Conservation (phyloP, 768 basidiomycete species). For the Phaeolepiota aurea region DNA sequence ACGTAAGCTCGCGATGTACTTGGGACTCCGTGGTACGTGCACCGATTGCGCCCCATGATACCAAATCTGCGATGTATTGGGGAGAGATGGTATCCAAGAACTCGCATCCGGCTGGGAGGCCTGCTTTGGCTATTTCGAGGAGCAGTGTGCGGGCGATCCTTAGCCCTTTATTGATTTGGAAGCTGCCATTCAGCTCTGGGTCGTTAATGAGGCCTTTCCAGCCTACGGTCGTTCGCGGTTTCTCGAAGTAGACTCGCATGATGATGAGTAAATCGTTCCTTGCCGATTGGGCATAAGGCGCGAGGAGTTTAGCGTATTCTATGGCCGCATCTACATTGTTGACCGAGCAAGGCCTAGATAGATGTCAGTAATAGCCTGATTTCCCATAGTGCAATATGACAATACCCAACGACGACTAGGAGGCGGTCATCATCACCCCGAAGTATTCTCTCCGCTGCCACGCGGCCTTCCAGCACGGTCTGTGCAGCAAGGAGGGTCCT, state of each 20-base stretch:
- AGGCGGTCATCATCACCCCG: conserved; percentile 87
- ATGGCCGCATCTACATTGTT: conserved; percentile 82
- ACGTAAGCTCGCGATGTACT: conserved; percentile 84
- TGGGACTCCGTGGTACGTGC: conserved; percentile 90
- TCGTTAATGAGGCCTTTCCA: conserved; percentile 99
- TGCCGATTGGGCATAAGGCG: conserved; percentile 69
- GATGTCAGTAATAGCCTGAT: too few relatives aligned
- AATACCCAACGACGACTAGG: conserved; percentile 87
- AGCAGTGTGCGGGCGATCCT: conserved; percentile 82
- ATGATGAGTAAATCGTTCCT: conserved; percentile 87
- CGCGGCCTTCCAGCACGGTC: conserved; percentile 82
- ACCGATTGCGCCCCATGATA: conserved; percentile 94
- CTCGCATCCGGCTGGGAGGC: conserved; percentile 93
- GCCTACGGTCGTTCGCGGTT: conserved; percentile 91
- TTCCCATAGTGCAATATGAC: neutral
- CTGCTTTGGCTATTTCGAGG: conserved; percentile 83
- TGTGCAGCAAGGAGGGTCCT: conserved; percentile 78
- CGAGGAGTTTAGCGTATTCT: conserved; percentile 78
- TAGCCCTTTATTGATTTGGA: conserved; percentile 95
- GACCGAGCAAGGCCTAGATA: conserved; percentile 81
- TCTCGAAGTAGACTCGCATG: conserved; percentile 99
- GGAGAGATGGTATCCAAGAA: conserved; percentile 65
- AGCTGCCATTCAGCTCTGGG: conserved; percentile 86
- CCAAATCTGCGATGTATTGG: conserved; percentile 88
- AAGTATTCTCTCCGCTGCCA: conserved; percentile 70